Evolutionary conservation across 2,329 filamentous ascomycete species (phyloP).

Genomic region (Rutstroemia sp.): DNA sequence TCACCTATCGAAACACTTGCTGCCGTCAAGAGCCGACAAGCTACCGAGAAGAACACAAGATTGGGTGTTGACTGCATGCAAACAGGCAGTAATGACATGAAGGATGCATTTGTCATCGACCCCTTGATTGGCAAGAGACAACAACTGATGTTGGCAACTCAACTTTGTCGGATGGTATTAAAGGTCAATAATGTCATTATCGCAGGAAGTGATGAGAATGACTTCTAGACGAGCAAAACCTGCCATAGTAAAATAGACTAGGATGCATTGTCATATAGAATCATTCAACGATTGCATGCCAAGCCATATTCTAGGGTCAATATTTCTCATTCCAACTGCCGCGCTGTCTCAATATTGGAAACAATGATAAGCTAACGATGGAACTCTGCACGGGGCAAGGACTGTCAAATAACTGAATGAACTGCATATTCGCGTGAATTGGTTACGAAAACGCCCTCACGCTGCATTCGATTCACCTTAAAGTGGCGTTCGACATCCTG

Average conservation of each 20-base stretch:
- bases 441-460: no score
- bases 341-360: no score
- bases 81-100: conserved; percentile 93
- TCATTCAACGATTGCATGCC: background rate
- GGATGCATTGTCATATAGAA: background rate
- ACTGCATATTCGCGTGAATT: no score
- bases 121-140: conserved; percentile 97
- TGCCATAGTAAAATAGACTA: background rate
- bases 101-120: conserved; percentile 95
- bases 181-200: conserved; percentile 98
- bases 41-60: conserved; percentile 72
- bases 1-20: conserved; percentile 94
- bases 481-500: no score
- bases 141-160: conserved; percentile 91
- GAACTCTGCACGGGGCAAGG: no score
- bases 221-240: conserved; percentile 52
- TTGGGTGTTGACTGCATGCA: conserved; percentile 98
- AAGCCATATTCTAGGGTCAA: background rate
- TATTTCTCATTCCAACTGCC: background rate
- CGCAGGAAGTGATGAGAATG: conserved; percentile 76
- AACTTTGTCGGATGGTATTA: conserved; percentile 95
- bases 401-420: no score
- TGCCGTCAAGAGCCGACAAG: conserved; percentile 91
- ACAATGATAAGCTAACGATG: no score
- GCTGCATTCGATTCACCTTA: no score